Base-by-base conservation (phyloP, 768 basidiomycete species). In the Tephrocybe sp. region DNA sequence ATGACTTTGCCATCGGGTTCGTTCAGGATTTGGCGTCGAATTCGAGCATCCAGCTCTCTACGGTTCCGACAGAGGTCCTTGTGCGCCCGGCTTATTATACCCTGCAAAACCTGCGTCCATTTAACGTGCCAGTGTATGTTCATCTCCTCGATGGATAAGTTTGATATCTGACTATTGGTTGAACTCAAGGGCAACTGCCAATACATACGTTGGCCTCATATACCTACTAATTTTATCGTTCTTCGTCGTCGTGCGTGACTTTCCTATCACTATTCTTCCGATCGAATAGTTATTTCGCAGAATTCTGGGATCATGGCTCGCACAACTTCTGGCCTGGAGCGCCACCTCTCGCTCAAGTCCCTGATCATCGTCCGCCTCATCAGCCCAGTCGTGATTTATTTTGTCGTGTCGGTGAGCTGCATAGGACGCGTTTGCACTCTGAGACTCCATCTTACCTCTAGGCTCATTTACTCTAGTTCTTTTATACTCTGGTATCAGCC, bases 401-500 rank as follows among this genome's bases (percentile, higher is more conserved):
- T 77, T 53, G 65, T 72, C 36, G 43, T 76, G 32, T 68, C 74
- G 1, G 72, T 73, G 45, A 48, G 70, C 26, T 26, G 6, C 12
- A 7, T 20, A 5, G 26, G 26, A 26, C 26, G 7, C 26, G 4
- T 3, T 3, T 26, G 7, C 26, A 3, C 26, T 26, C 26, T 26
- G 3, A 7, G 7, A 3, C 3, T 26, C 26, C 26, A 26, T 32
- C 2, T 33, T 17, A 5, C 39, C 6, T 23, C 48, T 56, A 19
- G 1, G 2, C 7, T 23, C 10, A 30, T 16, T 14, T 14, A 12
- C 26, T 34, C 19, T 44, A 79, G 72, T 62, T 72, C 22, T 68
- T 77, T 60, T 82, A 77, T 55, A 65, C 76, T 19, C 61, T 82
- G 9, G 52, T 82, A 31, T 76, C 71, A 56, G 51, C 71, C 42